A percentile compares a stretch with the other conserved stretches of the same genome.
These are phyloP conservation scores for Pulveroboletus sp. DNA, from an alignment of 768 basidiomycete genomes.

Conservation along the genomic window DNA sequence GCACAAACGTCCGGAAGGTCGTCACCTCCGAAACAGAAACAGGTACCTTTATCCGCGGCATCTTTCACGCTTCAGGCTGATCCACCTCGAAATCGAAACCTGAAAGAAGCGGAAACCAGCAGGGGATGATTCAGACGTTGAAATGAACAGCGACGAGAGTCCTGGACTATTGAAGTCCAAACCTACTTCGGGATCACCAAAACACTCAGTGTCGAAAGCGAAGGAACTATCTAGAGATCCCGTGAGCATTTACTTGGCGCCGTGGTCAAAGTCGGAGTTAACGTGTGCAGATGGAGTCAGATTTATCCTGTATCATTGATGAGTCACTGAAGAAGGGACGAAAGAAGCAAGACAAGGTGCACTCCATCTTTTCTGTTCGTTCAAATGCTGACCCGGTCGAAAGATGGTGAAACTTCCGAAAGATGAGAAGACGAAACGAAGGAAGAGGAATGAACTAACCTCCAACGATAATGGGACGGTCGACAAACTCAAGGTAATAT, in stretches of 20 bases:
- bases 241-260: conserved; percentile 13
- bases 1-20: background rate
- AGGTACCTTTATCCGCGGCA: conserved; percentile 1
- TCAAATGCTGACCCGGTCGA: no score
- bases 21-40: conserved; percentile 12
- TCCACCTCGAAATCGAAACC: background rate
- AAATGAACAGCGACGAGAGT: conserved; percentile 4
- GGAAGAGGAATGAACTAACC: no score
- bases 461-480: no score
- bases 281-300: no score
- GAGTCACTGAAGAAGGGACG: no score
- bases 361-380: no score
- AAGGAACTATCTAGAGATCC: conserved; percentile 11
- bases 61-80: background rate
- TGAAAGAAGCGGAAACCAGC: background rate
- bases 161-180: conserved; percentile 12
- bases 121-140: conserved; percentile 7
- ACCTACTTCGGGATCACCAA: background rate
- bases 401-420: no score
- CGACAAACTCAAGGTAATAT: no score
- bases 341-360: no score
- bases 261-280: conserved; percentile 26
- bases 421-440: no score
- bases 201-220: conserved; percentile 3
- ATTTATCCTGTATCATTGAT: no score